Evolutionary conservation across 148 eudicot species (phyloP).

Genomic region (Polygonum maritimum): DNA sequence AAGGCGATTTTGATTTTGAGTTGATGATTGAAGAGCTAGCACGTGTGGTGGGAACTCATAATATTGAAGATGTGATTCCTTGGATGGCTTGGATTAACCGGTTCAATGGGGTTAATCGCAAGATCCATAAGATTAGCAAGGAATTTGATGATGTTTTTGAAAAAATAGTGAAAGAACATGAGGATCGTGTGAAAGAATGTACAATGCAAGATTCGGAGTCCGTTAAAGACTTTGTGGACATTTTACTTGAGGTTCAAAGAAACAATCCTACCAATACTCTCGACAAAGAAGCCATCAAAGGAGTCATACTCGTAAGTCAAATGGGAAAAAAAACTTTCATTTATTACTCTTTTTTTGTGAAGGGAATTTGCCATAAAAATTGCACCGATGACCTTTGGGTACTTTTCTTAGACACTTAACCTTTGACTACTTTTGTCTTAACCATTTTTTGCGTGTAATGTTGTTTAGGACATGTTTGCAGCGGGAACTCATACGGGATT

Average conservation of each 20-base stretch:
- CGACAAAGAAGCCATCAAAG: neutral
- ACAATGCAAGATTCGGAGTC: neutral
- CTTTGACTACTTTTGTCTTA: no score
- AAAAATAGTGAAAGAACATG: neutral
- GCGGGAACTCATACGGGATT: neutral
- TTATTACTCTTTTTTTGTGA: no score
- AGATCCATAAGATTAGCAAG: neutral
- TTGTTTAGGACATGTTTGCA: neutral
- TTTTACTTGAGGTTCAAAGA: neutral
- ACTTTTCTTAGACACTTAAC: no score
- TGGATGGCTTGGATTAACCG: constrained; percentile 10
- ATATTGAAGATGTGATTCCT: constrained; percentile 5
- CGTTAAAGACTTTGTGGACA: neutral
- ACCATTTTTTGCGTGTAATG: no score
- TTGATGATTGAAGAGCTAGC: neutral
- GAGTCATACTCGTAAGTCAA: neutral
- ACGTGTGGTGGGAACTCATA: neutral
- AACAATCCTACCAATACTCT: neutral
- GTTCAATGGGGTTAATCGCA: constrained; percentile 3
- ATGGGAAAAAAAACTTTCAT: no score
- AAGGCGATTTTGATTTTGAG: neutral
- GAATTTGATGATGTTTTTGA: neutral
- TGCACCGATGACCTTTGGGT: no score
- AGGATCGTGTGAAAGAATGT: neutral
- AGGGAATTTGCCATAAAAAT: no score